These are phyloP conservation scores for Aspergillus puulaauensis DNA, from an alignment of 2,329 filamentous ascomycete species.

Conservation along the genomic window DNA sequence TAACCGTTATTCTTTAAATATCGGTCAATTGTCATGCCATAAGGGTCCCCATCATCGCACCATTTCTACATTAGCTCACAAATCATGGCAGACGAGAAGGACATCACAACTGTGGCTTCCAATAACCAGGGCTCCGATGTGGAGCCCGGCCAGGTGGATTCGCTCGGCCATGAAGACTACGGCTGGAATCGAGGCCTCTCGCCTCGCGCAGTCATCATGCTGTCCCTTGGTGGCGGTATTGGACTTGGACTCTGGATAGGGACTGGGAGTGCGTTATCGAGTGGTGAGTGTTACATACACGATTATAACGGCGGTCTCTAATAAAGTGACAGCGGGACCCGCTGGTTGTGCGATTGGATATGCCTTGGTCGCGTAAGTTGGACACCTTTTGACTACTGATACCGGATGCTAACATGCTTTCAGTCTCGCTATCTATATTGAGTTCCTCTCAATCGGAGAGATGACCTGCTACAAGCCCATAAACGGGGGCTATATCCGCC, in stretches of 20 bases:
- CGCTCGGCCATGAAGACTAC: background rate
- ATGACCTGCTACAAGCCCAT: slow-evolving; percentile 34
- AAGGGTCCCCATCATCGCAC: background rate
- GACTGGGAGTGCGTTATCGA: slow-evolving; percentile 34
- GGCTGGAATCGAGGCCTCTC: slow-evolving; percentile 1
- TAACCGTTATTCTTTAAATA: background rate
- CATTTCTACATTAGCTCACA: background rate
- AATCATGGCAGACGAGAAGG: background rate
- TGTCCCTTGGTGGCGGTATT: slow-evolving; percentile 3
- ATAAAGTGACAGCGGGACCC: slow-evolving; percentile 25
- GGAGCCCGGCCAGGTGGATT: background rate
- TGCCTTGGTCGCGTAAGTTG: slow-evolving; percentile 29
- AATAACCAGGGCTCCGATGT: background rate
- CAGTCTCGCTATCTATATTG: slow-evolving; percentile 33
- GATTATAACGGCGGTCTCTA: no score
- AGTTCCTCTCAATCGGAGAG: slow-evolving; percentile 33
- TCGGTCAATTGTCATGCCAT: background rate
- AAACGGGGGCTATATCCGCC: slow-evolving; percentile 34
- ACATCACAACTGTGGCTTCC: background rate
- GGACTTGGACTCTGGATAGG: slow-evolving; percentile 29
- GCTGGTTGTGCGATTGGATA: slow-evolving; percentile 34
- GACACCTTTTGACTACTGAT: background rate
- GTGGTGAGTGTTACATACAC: slow-evolving; percentile 18
- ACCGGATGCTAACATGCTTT: background rate
- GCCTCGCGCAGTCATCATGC: slow-evolving; percentile 2